phyloP scores from a whole-genome alignment of 2,329 filamentous ascomycete species.

The Colletotrichum theobromicola region DNA sequence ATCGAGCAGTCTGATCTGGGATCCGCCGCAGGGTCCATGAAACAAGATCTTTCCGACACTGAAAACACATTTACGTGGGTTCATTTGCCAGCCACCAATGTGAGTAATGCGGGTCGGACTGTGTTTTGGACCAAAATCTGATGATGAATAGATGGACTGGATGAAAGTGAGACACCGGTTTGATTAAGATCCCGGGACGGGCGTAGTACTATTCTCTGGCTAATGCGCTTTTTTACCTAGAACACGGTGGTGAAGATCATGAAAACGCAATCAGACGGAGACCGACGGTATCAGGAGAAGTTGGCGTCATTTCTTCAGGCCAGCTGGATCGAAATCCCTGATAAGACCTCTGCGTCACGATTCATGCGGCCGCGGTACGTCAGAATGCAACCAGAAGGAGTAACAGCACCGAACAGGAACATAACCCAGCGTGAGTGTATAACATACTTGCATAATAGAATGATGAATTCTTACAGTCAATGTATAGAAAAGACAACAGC shows the following conservation, averaged over 20 bases:
- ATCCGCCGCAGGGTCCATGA: no score
- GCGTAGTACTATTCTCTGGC: neutral
- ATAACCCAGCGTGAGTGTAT: neutral
- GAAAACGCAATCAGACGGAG: neutral
- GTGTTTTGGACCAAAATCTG: neutral
- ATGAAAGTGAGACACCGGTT: neutral
- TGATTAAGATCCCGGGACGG: no score
- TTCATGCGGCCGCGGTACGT: neutral
- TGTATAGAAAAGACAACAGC: no score
- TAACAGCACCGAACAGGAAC: neutral
- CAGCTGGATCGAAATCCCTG: neutral
- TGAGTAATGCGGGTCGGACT: neutral
- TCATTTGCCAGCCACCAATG: neutral
- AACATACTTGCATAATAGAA: no score
- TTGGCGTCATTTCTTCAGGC: neutral
- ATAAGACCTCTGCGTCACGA: neutral
- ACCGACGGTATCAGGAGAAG: neutral
- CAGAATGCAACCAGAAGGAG: neutral
- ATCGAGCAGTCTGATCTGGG: no score
- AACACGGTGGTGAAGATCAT: neutral
- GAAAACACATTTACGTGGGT: neutral
- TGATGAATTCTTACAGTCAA: no score
- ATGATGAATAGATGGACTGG: neutral
- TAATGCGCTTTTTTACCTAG: neutral
- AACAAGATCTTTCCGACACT: neutral